Percentiles rank a stretch among this genome's conserved stretches.
Evolutionary conservation across 805 yeast genomes (phyloP).

Genomic region (Kluyveromyces aestuarii): DNA sequence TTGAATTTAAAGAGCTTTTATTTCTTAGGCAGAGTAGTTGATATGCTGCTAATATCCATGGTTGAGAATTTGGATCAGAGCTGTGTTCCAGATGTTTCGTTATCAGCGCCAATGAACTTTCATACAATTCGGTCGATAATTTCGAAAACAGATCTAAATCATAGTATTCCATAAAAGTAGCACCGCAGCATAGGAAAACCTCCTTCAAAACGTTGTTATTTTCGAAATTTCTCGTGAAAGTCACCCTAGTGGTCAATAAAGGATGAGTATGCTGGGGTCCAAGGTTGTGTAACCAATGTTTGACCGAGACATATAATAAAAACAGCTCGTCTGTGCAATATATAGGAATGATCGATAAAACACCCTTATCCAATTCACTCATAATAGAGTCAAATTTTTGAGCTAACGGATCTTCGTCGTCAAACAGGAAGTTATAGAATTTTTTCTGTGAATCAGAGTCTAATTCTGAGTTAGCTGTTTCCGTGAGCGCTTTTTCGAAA

Average conservation of each 20-base stretch:
- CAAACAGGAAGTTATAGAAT: neutral
- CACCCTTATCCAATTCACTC: neutral
- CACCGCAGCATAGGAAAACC: conserved; percentile 9
- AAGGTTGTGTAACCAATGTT: conserved; percentile 33
- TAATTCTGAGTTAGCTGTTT: neutral
- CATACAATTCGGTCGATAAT: conserved; percentile 5
- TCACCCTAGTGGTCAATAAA: conserved; percentile 31
- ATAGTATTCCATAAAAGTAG: conserved; percentile 7
- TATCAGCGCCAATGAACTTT: conserved; percentile 4
- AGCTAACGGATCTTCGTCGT: neutral
- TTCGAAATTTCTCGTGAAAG: conserved; percentile 29
- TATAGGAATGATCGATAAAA: neutral
- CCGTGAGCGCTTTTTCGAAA: neutral
- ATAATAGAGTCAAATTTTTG: neutral
- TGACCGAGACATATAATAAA: conserved; percentile 29
- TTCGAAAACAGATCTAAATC: conserved; percentile 4
- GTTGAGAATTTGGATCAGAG: conserved; percentile 4
- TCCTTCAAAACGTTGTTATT: conserved; percentile 5
- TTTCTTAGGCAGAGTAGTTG: conserved; percentile 8
- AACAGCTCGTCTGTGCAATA: conserved; percentile 3
- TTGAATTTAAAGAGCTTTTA: conserved; percentile 3
- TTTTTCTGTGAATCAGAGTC: neutral
- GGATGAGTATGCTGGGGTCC: conserved; percentile 37
- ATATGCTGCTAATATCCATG: conserved; percentile 9
- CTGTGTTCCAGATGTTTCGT: conserved; percentile 3